Base-by-base conservation (phyloP, 2,329 filamentous ascomycete genomes). In the Monosporascus sp. region DNA sequence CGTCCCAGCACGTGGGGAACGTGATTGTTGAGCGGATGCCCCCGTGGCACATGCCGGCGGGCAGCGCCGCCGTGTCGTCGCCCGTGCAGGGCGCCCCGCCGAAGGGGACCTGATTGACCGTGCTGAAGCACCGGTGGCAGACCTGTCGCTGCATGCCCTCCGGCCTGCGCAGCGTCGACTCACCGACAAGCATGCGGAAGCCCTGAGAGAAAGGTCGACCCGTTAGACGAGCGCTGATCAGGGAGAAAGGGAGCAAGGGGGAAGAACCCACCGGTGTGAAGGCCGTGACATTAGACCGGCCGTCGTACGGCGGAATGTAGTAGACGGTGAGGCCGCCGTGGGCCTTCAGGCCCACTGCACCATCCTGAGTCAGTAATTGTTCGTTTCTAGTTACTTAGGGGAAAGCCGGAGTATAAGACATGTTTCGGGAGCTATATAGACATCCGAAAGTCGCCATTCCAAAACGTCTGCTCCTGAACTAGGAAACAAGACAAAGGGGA, bases 1-100 rank as follows among this genome's bases (percentile, higher is more conserved):
- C 79, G 52, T 81, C 70, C 78, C 79, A 81, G 67, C 78, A 62
- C 20, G 67, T 70, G 31, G 74, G 75, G 61, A 76, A 75, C 17
- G 71, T 71, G 57, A 73, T 69, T 22, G 73, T 74, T 46, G 73
- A 67, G 59, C 73, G 66, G 50, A 69, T 69, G 6, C 63, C 63
- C 24, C 52, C 62, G 6, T 52, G 52, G 57, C 67, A 69, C 31
- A 66, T 63, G 55, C 51, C 57, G 22, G 59, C 55, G 8, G 73
- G 72, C 53, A 76, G 67, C 45, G 66, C 57, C 34, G 65, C 59
- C 7, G 68, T 70, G 60, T 72, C 72, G 31, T 64, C 64, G 19
- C 62, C 66, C 16, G 56, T 58, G 45, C 56, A 60, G 3, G 56
- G 56, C 34, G 54, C 56, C 14, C 52, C 58, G 8, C 56, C 56